Percentiles rank a stretch among this genome's conserved stretches.
These are phyloP conservation scores for Sclerotiophoma versabilis DNA, from an alignment of 2,329 filamentous ascomycete genomes.

Conservation along the genomic window DNA sequence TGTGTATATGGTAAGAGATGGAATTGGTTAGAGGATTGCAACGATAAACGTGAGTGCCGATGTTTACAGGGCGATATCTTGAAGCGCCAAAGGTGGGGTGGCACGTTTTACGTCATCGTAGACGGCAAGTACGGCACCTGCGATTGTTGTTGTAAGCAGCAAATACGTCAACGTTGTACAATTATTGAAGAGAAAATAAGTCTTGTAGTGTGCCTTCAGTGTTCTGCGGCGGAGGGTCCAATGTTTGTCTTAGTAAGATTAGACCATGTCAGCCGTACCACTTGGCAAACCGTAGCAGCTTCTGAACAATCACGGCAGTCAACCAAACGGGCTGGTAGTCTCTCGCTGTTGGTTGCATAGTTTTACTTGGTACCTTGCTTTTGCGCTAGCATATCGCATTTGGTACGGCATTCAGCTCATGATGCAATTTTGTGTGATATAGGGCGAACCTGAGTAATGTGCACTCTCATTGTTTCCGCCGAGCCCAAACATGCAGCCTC, in stretches of 20 bases:
- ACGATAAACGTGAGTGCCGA: slow-evolving; percentile 18
- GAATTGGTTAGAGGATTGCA: neutral
- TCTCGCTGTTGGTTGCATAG: too few relatives aligned
- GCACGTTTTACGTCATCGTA: slow-evolving; percentile 14
- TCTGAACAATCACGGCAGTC: too few relatives aligned
- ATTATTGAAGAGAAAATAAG: neutral
- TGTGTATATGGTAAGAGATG: neutral
- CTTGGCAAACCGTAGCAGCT: neutral
- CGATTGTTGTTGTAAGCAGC: neutral
- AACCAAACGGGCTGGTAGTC: too few relatives aligned
- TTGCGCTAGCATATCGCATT: neutral
- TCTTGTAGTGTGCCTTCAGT: neutral
- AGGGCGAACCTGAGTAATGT: neutral
- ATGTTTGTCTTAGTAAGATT: neutral
- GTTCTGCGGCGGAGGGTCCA: neutral
- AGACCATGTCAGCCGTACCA: neutral
- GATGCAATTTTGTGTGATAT: neutral
- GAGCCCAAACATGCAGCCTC: slow-evolving; percentile 26
- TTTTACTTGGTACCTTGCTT: too few relatives aligned
- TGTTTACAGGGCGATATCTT: slow-evolving; percentile 14
- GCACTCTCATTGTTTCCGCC: slow-evolving; percentile 14
- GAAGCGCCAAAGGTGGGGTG: slow-evolving; percentile 15
- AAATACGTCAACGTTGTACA: neutral
- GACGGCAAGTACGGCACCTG: neutral
- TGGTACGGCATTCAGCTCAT: neutral